Evolutionary conservation across 306 rosid genomes (phyloP), one percentile per base, ranked within the genome.

Genomic region (Rubus parviflorus): DNA sequence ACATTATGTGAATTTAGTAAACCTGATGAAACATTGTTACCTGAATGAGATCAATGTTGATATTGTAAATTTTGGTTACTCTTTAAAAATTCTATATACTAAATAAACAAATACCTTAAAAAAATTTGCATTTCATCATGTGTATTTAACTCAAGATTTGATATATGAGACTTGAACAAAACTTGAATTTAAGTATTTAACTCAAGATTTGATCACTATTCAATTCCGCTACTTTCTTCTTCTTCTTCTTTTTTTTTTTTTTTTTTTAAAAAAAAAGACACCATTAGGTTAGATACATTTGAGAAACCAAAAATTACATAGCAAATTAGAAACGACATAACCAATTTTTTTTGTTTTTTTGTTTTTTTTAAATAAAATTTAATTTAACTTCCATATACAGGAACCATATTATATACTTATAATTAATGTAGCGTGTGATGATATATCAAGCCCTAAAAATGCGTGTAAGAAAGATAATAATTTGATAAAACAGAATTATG

Each of bases 381-480:
- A 14, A 63, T 8, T 17, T 38, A 67, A 42, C n/a, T 41, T 42
- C 37, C 2, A 11, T 7, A 62, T 38, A 63, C 6, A 20, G 8
- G 16, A 61, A 35, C 35, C 14, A 16, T 16, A 62, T 16, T 3
- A 17, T 16, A 41, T 17, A 38, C 70, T 17, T 19, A 16, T 43
- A 67, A 56, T 56, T 56, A 73, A 73, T 42, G 22, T 4, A 41
- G 51, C 48, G 30, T 49, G 60, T 40, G 75, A 71, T 6, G 48
- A 65, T 17, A 8, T 17, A 4, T 71, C 53, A 37, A 72, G 64
- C 75, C 75, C 64, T 53, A 72, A 53, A 52, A 52, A 53, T 38
- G 52, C 52, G 72, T 67, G 72, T 8, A 43, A 67, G 37, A 67
- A 42, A 67, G 30, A 19, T 42, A 38, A 63, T 3, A 14, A 63